Conservation (phyloP, 2,329 filamentous ascomycete genomes). For the Thelonectria rubi region DNA sequence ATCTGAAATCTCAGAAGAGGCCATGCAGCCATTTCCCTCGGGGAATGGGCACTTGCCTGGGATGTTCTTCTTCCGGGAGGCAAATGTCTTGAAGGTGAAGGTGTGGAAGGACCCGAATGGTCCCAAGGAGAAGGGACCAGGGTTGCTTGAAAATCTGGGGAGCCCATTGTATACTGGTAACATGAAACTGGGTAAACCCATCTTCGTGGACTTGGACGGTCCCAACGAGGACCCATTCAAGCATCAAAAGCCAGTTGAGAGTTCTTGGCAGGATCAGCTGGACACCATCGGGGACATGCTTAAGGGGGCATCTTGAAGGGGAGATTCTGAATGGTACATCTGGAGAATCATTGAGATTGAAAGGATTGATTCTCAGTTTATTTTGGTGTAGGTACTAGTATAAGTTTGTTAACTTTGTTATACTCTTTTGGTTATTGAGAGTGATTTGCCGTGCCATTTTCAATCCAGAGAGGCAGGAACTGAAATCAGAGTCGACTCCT, state of each 20-base stretch:
- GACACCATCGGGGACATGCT: slow-evolving; percentile 35
- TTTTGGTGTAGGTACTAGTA: no score
- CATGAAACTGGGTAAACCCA: slow-evolving; percentile 25
- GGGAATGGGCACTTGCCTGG: slow-evolving; percentile 22
- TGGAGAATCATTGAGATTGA: no score
- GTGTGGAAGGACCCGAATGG: slow-evolving; percentile 30
- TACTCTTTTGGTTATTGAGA: no score
- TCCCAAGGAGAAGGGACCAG: slow-evolving; percentile 11
- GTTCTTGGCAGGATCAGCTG: slow-evolving; percentile 36
- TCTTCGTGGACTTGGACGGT: slow-evolving; percentile 36
- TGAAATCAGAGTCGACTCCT: no score
- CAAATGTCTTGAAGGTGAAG: slow-evolving; percentile 17
- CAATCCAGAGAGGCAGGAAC: no score
- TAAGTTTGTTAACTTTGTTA: no score
- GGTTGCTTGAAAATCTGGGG: slow-evolving; percentile 9
- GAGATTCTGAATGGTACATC: no score
- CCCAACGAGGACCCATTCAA: slow-evolving; percentile 33
- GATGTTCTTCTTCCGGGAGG: slow-evolving; percentile 27
- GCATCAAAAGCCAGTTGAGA: slow-evolving; percentile 21
- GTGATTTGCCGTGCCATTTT: no score
- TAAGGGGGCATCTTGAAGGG: slow-evolving; percentile 26
- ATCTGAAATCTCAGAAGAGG: slow-evolving; percentile 45
- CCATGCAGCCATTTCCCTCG: slow-evolving; percentile 51
- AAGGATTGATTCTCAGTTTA: no score
- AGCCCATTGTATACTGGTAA: slow-evolving; percentile 15